Evolutionary conservation across 179 eudicot genomes (phyloP).

Genomic region (Nepenthes alata): DNA sequence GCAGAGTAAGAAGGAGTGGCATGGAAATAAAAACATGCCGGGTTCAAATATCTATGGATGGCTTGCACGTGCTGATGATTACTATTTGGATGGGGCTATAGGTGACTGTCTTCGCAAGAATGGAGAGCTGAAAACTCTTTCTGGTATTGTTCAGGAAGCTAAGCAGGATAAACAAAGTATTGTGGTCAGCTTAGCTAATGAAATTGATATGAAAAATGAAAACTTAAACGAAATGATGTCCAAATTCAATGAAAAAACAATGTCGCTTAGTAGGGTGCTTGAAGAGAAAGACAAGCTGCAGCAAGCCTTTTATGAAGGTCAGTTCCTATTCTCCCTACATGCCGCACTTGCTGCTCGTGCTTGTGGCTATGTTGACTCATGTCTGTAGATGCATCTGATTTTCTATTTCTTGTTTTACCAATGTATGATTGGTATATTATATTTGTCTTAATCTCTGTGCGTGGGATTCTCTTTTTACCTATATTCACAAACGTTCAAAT

Average conservation of each 20-base stretch:
- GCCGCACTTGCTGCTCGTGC: not conserved
- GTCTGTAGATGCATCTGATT: too few relatives aligned
- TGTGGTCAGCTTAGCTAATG: constrained; percentile 28
- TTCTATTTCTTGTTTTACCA: not conserved
- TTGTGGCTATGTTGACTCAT: not conserved
- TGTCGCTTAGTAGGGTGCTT: constrained; percentile 28
- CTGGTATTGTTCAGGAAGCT: constrained; percentile 27
- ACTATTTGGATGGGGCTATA: constrained; percentile 22
- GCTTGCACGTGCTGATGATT: constrained; percentile 53
- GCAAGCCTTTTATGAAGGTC: constrained; percentile 42
- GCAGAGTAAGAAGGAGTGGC: constrained; percentile 43
- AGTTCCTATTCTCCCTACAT: not conserved
- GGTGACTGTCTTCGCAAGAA: constrained; percentile 44
- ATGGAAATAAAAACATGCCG: constrained; percentile 4
- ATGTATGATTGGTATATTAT: not conserved
- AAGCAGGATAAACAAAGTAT: constrained; percentile 22
- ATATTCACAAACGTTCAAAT: too few relatives aligned
- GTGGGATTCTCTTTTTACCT: too few relatives aligned
- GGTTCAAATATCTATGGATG: constrained; percentile 46
- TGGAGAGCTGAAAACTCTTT: constrained; percentile 32
- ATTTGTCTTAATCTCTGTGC: not conserved
- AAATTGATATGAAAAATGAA: constrained; percentile 34
- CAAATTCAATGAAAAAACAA: constrained; percentile 24
- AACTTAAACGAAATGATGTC: constrained; percentile 28
- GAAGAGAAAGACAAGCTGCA: constrained; percentile 35